A percentile compares a stretch with the other conserved stretches of the same genome.
phyloP scores from a whole-genome alignment of 768 basidiomycete genomes.

The Auricularia cornea region DNA sequence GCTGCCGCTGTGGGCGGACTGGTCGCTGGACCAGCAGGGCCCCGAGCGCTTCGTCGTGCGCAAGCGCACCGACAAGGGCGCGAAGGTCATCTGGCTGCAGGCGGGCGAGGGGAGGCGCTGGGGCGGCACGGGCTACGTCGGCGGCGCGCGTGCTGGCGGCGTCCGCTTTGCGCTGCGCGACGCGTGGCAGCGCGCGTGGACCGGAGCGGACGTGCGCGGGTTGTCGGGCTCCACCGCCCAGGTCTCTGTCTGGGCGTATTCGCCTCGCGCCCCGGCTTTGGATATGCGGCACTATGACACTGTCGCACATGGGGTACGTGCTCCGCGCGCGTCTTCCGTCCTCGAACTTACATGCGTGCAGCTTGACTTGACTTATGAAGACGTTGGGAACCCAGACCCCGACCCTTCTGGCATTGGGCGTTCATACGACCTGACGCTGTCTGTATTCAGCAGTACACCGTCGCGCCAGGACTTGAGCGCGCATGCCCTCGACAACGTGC shows the following conservation, averaged over 20 bases:
- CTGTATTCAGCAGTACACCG: background rate
- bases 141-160: background rate
- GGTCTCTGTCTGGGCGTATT: background rate
- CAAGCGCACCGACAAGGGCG: background rate
- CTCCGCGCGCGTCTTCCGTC: too few relatives aligned
- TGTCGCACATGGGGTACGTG: background rate
- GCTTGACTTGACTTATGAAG: background rate
- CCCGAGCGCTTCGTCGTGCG: background rate
- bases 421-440: background rate
- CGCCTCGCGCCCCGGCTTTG: background rate
- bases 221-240: background rate
- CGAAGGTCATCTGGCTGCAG: background rate
- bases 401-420: background rate
- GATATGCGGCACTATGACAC: slow-evolving; percentile 1
- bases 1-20: background rate
- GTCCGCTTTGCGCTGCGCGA: background rate
- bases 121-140: background rate
- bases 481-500: background rate
- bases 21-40: background rate
- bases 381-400: background rate
- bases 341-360: background rate
- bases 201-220: background rate
- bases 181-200: background rate
- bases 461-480: background rate
- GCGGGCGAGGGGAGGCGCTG: background rate